Conservation (phyloP, 1,284 basidiomycete genomes). For the Mycosarcoma mackinlayi region DNA sequence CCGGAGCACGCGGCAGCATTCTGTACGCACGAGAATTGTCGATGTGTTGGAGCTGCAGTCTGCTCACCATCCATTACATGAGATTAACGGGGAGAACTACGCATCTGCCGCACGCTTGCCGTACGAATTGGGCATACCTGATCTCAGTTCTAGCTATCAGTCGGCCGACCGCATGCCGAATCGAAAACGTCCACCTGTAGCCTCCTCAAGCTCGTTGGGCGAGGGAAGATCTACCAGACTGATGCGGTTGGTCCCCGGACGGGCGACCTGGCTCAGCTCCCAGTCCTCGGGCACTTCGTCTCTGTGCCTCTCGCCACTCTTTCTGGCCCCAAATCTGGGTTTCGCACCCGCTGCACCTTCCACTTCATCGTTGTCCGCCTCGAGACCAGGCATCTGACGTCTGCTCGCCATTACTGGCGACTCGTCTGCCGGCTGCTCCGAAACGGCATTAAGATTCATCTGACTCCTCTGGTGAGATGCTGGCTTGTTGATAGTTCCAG, state of each 20-base stretch:
- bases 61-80: no score
- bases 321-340: no score
- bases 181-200: constrained; percentile 35
- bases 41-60: no score
- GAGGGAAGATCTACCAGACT: constrained; percentile 47
- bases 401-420: constrained; percentile 33
- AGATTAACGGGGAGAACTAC: no score
- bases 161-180: constrained; percentile 19
- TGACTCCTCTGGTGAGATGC: constrained; percentile 46
- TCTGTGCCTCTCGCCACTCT: background rate
- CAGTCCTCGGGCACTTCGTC: constrained; percentile 43
- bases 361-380: background rate
- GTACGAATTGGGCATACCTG: no score
- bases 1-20: no score
- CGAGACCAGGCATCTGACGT: constrained; percentile 8
- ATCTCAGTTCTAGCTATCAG: background rate
- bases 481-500: constrained; percentile 34
- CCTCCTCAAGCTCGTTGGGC: constrained; percentile 42
- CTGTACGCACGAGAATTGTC: no score
- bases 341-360: background rate
- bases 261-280: constrained; percentile 38
- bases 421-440: constrained; percentile 45
- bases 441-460: constrained; percentile 47
- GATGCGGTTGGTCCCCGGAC: constrained; percentile 35
- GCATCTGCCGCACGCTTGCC: no score